phyloP scores from a whole-genome alignment of 1,139 yeast species.

The Hemisphaericaspora xylofermentans region DNA sequence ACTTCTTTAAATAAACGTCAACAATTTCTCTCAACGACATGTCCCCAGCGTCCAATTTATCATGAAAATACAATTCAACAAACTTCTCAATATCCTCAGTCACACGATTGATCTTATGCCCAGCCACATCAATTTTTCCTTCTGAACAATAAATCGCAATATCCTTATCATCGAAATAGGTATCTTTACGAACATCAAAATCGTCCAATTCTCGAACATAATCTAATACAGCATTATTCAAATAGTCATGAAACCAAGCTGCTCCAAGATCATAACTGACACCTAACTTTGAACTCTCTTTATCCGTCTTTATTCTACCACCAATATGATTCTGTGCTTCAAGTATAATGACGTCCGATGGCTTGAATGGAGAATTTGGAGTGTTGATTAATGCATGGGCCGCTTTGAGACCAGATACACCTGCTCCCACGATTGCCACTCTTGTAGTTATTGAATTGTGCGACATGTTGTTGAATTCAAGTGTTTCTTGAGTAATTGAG shows the following conservation, averaged over 20 bases:
- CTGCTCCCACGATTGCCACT: conserved; percentile 66
- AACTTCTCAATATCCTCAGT: conserved; percentile 59
- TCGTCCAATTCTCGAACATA: conserved; percentile 26
- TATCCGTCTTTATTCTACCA: conserved; percentile 43
- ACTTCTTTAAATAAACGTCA: conserved; percentile 44
- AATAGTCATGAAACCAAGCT: conserved; percentile 85
- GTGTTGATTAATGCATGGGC: conserved; percentile 54
- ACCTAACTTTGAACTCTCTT: conserved; percentile 32
- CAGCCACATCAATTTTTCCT: conserved; percentile 28
- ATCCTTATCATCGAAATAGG: conserved; percentile 54
- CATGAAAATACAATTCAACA: conserved; percentile 54
- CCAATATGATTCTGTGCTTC: conserved; percentile 55
- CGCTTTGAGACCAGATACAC: conserved; percentile 78
- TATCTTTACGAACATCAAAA: conserved; percentile 31
- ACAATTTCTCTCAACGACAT: conserved; percentile 50
- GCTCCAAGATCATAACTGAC: conserved; percentile 73
- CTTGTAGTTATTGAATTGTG: conserved; percentile 5
- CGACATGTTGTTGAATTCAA: conserved; percentile 1
- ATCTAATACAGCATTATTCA: conserved; percentile 51
- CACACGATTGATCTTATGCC: conserved; percentile 35
- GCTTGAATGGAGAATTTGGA: conserved; percentile 28
- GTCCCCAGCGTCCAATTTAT: conserved; percentile 45
- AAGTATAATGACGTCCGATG: conserved; percentile 37
- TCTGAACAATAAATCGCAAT: conserved; percentile 42
- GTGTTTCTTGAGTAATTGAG: too few relatives aligned